Conservation (phyloP, 129 eudicot genomes). For the Oenanthe sinensis region DNA sequence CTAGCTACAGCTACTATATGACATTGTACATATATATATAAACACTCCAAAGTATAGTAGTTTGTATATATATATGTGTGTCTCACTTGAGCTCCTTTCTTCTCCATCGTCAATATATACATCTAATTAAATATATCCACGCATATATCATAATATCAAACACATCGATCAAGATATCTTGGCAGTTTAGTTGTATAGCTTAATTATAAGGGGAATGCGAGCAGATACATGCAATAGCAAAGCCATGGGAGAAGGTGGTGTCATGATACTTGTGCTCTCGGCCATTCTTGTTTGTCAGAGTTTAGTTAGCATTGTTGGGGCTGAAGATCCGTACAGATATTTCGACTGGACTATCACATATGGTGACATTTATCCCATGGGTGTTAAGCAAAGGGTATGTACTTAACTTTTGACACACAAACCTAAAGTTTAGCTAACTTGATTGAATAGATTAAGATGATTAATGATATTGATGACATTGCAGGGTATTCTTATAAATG, state of each 20-base stretch:
- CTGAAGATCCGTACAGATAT: conserved; percentile 60
- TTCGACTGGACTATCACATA: conserved; percentile 62
- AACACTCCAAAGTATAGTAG: too few species aligned
- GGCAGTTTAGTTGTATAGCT: neutral
- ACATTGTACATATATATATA: neutral
- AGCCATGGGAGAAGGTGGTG: neutral
- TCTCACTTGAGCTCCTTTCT: neutral
- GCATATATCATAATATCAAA: neutral
- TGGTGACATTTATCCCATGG: conserved; percentile 72
- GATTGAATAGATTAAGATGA: neutral
- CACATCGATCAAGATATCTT: neutral
- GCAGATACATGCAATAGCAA: neutral
- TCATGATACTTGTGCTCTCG: neutral
- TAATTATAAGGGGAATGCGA: neutral
- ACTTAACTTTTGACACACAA: too few species aligned
- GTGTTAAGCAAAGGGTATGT: conserved; percentile 61
- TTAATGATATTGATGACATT: neutral
- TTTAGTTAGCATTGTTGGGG: conserved; percentile 19
- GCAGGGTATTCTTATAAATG: conserved; percentile 82
- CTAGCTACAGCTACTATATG: neutral
- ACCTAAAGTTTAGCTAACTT: too few species aligned
- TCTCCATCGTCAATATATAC: neutral
- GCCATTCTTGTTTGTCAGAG: neutral
- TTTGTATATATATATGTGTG: neutral
- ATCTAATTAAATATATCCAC: neutral